Evolutionary conservation across 176 grass and related monocot genomes (phyloP).

Genomic region (Aegilops umbellulata): DNA sequence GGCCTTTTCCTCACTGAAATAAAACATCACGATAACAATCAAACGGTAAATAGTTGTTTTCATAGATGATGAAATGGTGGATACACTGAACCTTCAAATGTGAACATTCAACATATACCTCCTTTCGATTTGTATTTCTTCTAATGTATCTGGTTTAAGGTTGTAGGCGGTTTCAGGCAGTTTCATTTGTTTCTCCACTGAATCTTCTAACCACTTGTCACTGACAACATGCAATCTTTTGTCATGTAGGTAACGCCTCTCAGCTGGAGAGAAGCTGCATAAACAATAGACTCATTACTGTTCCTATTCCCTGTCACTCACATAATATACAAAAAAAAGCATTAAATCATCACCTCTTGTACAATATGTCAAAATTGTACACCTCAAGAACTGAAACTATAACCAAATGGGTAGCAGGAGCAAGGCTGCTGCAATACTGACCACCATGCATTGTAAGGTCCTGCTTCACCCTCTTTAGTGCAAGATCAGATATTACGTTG

Average conservation of each 20-base stretch:
- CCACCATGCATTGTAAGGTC: slow-evolving; percentile 88
- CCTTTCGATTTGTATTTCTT: slow-evolving; percentile 62
- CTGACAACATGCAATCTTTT: slow-evolving; percentile 76
- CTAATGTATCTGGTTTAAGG: slow-evolving; percentile 79
- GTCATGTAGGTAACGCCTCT: slow-evolving; percentile 64
- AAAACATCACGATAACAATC: slow-evolving; percentile 20
- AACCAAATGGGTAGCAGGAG: slow-evolving; percentile 73
- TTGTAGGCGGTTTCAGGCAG: slow-evolving; percentile 70
- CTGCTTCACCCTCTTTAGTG: slow-evolving; percentile 67
- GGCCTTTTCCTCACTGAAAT: slow-evolving; percentile 49
- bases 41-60: background rate
- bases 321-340: slow-evolving; percentile 12
- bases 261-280: slow-evolving; percentile 61
- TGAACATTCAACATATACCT: slow-evolving; percentile 45
- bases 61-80: background rate
- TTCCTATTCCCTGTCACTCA: background rate
- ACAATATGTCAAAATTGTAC: slow-evolving; percentile 77
- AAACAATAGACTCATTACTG: slow-evolving; percentile 16
- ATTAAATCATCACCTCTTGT: slow-evolving; percentile 68
- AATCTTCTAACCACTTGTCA: slow-evolving; percentile 87
- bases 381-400: slow-evolving; percentile 62
- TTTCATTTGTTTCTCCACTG: slow-evolving; percentile 58
- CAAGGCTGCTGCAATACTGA: slow-evolving; percentile 72
- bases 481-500: slow-evolving; percentile 79
- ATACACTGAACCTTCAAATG: slow-evolving; percentile 22